Conservation (phyloP, 352 stramenopile species). For the Aphanomyces invadans region DNA sequence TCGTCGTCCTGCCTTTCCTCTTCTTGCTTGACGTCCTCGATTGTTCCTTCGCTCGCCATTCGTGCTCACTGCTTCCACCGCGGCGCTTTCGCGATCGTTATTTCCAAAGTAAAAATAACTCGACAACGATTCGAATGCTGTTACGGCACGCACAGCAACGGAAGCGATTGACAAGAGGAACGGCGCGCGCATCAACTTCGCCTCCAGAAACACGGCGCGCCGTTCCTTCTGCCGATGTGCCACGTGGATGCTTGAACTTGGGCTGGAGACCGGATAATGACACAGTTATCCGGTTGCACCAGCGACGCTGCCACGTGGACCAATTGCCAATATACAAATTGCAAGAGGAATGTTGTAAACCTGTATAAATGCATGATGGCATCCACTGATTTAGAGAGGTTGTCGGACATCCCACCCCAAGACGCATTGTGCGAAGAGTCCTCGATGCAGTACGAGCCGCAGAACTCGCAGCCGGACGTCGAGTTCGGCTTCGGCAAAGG, state of each 20-base stretch:
- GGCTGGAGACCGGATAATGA: not conserved
- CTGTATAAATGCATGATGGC: not conserved
- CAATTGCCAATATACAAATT: not conserved
- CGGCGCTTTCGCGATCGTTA: too few relatives aligned
- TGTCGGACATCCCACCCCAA: not conserved
- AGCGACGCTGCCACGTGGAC: not conserved
- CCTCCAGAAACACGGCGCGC: not conserved
- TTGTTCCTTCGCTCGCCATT: too few relatives aligned
- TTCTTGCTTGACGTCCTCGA: too few relatives aligned
- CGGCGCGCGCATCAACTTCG: too few relatives aligned
- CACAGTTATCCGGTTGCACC: not conserved
- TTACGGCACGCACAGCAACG: too few relatives aligned
- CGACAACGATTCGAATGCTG: too few relatives aligned
- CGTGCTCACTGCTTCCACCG: too few relatives aligned
- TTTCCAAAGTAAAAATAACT: too few relatives aligned
- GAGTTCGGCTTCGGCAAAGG: slow-evolving; percentile 14
- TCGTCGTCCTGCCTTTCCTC: too few relatives aligned
- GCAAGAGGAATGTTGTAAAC: not conserved
- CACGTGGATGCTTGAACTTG: not conserved
- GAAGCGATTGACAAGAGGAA: too few relatives aligned
- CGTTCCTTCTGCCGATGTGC: not conserved
- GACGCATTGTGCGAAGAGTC: too few relatives aligned
- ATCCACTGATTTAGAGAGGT: not conserved
- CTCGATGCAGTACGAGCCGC: not conserved
- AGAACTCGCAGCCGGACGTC: not conserved